Conservation (phyloP, 2,329 filamentous ascomycete genomes). For the Colletotrichum liaoningense region DNA sequence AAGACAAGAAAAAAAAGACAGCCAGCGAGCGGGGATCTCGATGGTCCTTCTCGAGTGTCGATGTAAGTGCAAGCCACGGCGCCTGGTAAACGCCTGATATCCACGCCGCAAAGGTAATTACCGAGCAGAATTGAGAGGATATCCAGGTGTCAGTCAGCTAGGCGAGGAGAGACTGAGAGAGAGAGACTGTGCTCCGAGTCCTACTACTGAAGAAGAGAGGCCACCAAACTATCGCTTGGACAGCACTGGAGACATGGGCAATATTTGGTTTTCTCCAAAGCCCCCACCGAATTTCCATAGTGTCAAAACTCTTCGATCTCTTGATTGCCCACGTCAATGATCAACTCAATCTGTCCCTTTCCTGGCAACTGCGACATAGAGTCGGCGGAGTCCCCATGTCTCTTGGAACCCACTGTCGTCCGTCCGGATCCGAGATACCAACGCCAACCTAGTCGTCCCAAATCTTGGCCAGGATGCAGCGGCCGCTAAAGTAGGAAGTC, state of each 20-base stretch:
- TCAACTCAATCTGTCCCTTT: not conserved
- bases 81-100: not conserved
- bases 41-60: not conserved
- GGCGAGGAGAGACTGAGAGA: not conserved
- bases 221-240: not conserved
- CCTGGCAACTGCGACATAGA: not conserved
- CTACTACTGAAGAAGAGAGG: not conserved
- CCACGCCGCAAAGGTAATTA: not conserved
- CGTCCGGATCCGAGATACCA: constrained; percentile 5
- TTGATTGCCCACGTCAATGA: not conserved
- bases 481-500: constrained; percentile 30
- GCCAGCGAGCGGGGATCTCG: constrained; percentile 1
- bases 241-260: not conserved
- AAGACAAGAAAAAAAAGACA: not conserved
- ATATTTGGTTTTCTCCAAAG: not conserved
- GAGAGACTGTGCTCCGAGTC: not conserved
- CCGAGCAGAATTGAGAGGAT: not conserved
- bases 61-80: not conserved
- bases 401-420: not conserved
- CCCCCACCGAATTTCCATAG: not conserved
- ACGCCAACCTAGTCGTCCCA: not conserved
- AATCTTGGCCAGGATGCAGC: constrained; percentile 17
- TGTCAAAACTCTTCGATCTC: not conserved
- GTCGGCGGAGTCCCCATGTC: not conserved
- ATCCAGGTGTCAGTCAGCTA: not conserved